Conservation (phyloP, 345 rosid species). For the Lepidium aucheri region DNA sequence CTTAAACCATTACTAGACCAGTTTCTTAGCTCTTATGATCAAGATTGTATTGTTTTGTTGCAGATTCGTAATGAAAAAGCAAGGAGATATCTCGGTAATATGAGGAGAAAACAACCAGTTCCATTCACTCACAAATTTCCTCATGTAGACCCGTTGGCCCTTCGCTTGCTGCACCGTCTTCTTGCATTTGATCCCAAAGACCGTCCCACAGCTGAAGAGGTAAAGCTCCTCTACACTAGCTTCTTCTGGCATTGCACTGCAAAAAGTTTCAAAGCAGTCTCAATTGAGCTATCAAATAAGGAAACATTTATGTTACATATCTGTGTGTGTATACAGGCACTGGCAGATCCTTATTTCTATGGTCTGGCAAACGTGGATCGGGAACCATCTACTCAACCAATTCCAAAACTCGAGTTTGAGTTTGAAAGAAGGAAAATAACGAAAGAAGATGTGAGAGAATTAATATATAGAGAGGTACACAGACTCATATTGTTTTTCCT, state of each 20-base stretch:
- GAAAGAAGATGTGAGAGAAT: conserved; percentile 91
- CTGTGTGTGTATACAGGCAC: conserved; percentile 44
- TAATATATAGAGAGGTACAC: conserved; percentile 91
- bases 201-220: conserved; percentile 91
- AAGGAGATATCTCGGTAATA: conserved; percentile 84
- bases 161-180: conserved; percentile 58
- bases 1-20: neutral
- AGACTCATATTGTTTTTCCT: neutral
- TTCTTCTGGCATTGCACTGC: neutral
- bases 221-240: conserved; percentile 7
- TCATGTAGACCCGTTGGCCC: conserved; percentile 69
- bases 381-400: conserved; percentile 87
- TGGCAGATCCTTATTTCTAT: conserved; percentile 80
- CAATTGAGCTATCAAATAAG: neutral
- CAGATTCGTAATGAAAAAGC: conserved; percentile 99
- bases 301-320: neutral
- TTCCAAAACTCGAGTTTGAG: conserved; percentile 94
- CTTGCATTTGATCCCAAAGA: conserved; percentile 99
- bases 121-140: conserved; percentile 85
- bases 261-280: conserved; percentile 1
- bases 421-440: conserved; percentile 89
- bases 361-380: conserved; percentile 89
- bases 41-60: neutral
- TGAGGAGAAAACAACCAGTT: conserved; percentile 81
- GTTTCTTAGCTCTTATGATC: neutral